A percentile compares a stretch with the other conserved stretches of the same genome.
These are phyloP conservation scores for Lachnellula occidentalis DNA, from an alignment of 2,329 filamentous ascomycete genomes.

Conservation along the genomic window DNA sequence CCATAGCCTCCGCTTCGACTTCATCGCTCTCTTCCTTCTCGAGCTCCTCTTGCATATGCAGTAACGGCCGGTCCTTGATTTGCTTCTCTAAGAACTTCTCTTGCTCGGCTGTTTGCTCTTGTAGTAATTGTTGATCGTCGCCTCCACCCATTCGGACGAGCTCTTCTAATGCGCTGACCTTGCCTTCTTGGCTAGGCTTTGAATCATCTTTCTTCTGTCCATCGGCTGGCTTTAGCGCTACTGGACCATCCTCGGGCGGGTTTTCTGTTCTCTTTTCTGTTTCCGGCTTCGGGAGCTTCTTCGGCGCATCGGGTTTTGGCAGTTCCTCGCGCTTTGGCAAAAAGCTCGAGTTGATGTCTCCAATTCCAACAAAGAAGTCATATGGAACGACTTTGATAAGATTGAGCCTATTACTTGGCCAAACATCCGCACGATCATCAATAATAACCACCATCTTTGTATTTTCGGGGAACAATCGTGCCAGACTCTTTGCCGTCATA, in stretches of 20 bases:
- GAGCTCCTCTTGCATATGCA: slow-evolving; percentile 88
- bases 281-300: slow-evolving; percentile 15
- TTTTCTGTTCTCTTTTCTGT: slow-evolving; percentile 4
- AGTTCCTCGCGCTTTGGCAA: slow-evolving; percentile 69
- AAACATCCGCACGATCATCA: slow-evolving; percentile 93
- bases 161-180: slow-evolving; percentile 56
- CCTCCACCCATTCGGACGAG: slow-evolving; percentile 70
- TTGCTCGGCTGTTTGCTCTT: slow-evolving; percentile 77
- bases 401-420: slow-evolving; percentile 84
- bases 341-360: slow-evolving; percentile 98
- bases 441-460: slow-evolving; percentile 99
- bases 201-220: slow-evolving; percentile 4
- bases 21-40: slow-evolving; percentile 59
- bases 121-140: slow-evolving; percentile 61
- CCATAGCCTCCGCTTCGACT: slow-evolving; percentile 26
- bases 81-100: slow-evolving; percentile 85
- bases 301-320: slow-evolving; percentile 20
- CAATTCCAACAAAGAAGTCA: slow-evolving; percentile 96
- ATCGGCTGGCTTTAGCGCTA: not conserved
- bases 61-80: slow-evolving; percentile 76
- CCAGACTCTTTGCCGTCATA: slow-evolving; percentile 82
- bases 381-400: slow-evolving; percentile 93
- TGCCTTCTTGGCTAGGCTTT: slow-evolving; percentile 7
- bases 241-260: not conserved
- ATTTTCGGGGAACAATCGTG: slow-evolving; percentile 89